Percentiles rank a stretch among this genome's conserved stretches.
These are phyloP conservation scores for Rhamnella rubrinervis DNA, from an alignment of 331 rosid genomes.

Conservation along the genomic window DNA sequence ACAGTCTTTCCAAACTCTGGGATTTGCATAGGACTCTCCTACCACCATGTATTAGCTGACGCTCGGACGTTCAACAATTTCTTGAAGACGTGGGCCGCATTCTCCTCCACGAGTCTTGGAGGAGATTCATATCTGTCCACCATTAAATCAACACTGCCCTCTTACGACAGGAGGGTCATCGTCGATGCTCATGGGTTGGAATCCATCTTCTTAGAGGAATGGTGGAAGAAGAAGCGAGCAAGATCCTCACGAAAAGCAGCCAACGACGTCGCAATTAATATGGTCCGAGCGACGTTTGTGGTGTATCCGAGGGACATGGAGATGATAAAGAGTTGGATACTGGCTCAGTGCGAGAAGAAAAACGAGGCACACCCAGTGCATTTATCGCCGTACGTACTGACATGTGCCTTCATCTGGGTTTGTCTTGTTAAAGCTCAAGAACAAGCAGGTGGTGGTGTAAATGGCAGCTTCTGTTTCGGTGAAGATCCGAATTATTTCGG, in stretches of 20 bases:
- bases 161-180: constrained; percentile 36
- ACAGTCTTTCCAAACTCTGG: constrained; percentile 48
- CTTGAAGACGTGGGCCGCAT: constrained; percentile 50
- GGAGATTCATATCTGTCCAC: not conserved
- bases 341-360: constrained; percentile 19
- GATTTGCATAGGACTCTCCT: constrained; percentile 40
- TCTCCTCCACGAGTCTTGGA: not conserved
- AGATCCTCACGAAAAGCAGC: no score
- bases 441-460: not conserved
- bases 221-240: constrained; percentile 10
- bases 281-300: constrained; percentile 42
- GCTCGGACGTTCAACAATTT: constrained; percentile 50
- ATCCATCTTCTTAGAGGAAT: constrained; percentile 38
- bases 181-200: constrained; percentile 29
- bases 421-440: constrained; percentile 35
- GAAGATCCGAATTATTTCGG: constrained; percentile 38
- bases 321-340: constrained; percentile 23
- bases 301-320: constrained; percentile 33
- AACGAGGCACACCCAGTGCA: constrained; percentile 24
- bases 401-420: constrained; percentile 50
- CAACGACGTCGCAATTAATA: not conserved
- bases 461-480: not conserved
- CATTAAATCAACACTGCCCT: constrained; percentile 1
- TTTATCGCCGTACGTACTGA: constrained; percentile 41
- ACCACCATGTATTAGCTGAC: constrained; percentile 38